Conservation (phyloP, 306 rosid species). For the Abrus precatorius region DNA sequence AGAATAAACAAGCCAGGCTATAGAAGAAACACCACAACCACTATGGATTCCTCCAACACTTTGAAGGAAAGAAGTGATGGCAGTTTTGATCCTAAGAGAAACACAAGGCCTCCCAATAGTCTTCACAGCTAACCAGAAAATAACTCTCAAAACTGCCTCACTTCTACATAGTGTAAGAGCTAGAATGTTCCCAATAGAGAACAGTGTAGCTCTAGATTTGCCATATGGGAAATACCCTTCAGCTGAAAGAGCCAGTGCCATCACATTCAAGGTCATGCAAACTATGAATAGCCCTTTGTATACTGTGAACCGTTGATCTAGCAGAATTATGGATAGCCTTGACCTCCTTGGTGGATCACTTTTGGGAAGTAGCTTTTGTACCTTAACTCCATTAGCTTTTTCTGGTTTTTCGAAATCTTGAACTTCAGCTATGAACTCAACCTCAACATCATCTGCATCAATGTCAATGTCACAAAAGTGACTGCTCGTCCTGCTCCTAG, state of each 20-base stretch:
- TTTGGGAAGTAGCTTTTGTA: constrained; percentile 38
- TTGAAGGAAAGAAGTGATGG: constrained; percentile 74
- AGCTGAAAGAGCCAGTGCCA: constrained; percentile 63
- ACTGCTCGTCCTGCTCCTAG: constrained; percentile 53
- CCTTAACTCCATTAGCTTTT: constrained; percentile 32
- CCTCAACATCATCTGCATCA: constrained; percentile 32
- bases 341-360: constrained; percentile 33
- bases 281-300: constrained; percentile 64
- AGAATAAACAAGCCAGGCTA: constrained; percentile 73
- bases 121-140: constrained; percentile 64
- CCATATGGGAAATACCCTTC: constrained; percentile 59
- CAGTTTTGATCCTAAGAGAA: constrained; percentile 61
- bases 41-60: constrained; percentile 83
- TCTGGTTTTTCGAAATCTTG: constrained; percentile 39
- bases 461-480: constrained; percentile 63
- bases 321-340: constrained; percentile 65
- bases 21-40: constrained; percentile 75
- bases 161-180: constrained; percentile 70
- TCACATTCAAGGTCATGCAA: constrained; percentile 58
- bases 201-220: constrained; percentile 55
- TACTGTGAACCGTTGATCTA: constrained; percentile 75
- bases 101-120: constrained; percentile 62
- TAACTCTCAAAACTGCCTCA: constrained; percentile 58
- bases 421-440: constrained; percentile 43
- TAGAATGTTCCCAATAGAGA: constrained; percentile 72